These are phyloP conservation scores for Cocos nucifera DNA, from an alignment of 176 grass and related monocot species.

Conservation along the genomic window DNA sequence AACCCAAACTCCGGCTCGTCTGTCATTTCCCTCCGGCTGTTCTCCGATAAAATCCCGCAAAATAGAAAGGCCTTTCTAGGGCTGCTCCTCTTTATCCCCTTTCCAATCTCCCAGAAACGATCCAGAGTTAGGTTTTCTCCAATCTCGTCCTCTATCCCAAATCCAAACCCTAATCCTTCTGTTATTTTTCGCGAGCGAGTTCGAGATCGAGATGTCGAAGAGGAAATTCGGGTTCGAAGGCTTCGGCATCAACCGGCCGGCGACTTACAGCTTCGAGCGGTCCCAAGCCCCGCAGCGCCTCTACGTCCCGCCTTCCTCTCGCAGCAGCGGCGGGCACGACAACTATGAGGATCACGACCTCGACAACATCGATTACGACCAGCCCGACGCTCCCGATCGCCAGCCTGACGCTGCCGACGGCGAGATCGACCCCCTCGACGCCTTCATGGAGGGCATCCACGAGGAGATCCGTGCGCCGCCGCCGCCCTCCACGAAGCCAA, in stretches of 20 bases:
- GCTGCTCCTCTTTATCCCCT: too few species aligned
- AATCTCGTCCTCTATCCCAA: not conserved
- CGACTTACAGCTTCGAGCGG: constrained; percentile 80
- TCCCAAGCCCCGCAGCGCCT: constrained; percentile 55
- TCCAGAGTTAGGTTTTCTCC: constrained; percentile 1
- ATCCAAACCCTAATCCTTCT: not conserved
- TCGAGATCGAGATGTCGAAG: constrained; percentile 57
- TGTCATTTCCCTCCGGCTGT: too few species aligned
- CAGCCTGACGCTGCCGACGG: not conserved
- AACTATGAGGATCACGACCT: constrained; percentile 64
- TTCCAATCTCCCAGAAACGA: too few species aligned
- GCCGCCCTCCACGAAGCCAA: constrained; percentile 15
- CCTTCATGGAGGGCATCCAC: constrained; percentile 92
- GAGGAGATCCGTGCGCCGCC: constrained; percentile 72
- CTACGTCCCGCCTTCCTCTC: constrained; percentile 43
- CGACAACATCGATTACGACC: constrained; percentile 80
- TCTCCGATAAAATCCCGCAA: too few species aligned
- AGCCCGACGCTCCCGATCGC: constrained; percentile 23
- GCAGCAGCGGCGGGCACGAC: constrained; percentile 6
- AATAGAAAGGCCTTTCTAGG: too few species aligned
- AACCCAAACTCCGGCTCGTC: too few species aligned
- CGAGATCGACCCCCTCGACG: constrained; percentile 79
- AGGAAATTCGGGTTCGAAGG: constrained; percentile 72
- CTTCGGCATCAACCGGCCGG: constrained; percentile 65
- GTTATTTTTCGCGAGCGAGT: not conserved